A percentile compares a stretch with the other conserved stretches of the same genome.
These are phyloP conservation scores for Corylus avellana DNA, from an alignment of 306 rosid genomes.

Conservation along the genomic window DNA sequence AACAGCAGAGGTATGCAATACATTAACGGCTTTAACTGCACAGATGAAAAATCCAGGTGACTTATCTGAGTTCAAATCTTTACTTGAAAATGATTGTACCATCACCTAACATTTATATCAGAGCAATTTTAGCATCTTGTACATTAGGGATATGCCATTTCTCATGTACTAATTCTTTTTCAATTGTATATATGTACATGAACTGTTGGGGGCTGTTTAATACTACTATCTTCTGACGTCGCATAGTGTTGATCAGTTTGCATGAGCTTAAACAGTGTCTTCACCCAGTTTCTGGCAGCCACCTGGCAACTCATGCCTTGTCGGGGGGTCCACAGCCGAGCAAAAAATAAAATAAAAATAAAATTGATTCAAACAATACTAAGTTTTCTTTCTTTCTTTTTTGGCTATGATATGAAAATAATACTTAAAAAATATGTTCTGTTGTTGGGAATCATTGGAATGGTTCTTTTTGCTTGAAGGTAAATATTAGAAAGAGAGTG, in stretches of 20 bases:
- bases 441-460: not conserved
- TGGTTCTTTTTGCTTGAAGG: no score
- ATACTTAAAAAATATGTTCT: not conserved
- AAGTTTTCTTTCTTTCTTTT: no score
- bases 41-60: slow-evolving; percentile 52
- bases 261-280: not conserved
- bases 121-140: not conserved
- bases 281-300: not conserved
- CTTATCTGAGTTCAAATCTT: slow-evolving; percentile 25
- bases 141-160: not conserved
- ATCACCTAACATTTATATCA: not conserved
- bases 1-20: slow-evolving; percentile 38
- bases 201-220: not conserved
- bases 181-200: not conserved
- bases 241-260: not conserved
- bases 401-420: not conserved
- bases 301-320: not conserved
- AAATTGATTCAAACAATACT: no score
- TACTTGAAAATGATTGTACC: slow-evolving; percentile 15
- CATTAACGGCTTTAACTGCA: slow-evolving; percentile 42
- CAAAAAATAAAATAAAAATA: no score
- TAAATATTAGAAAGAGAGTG: no score
- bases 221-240: not conserved
- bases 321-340: no score
- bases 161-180: not conserved